Conservation (phyloP, 768 basidiomycete genomes). For the Xanthoconium purpureum region DNA sequence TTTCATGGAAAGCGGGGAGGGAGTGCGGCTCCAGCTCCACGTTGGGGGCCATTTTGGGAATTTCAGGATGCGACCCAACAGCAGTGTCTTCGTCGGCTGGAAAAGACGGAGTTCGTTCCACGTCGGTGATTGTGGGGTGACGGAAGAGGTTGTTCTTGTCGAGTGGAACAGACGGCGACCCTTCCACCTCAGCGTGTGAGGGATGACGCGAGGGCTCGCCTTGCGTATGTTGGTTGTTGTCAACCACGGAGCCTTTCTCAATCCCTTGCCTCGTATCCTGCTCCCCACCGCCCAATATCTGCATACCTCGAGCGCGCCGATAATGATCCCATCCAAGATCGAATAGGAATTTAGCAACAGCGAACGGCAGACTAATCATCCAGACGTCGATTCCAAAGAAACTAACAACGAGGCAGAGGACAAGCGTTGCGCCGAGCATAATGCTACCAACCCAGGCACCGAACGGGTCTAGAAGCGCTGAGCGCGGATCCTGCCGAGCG, state of each 20-base stretch:
- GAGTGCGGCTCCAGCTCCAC: not conserved
- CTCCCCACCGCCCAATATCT: slow-evolving; percentile 10
- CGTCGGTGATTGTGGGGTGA: not conserved
- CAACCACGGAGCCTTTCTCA: not conserved
- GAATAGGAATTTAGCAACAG: slow-evolving; percentile 63
- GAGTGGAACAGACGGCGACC: not conserved
- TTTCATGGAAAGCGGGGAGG: too few species aligned
- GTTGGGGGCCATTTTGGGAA: not conserved
- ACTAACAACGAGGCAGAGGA: slow-evolving; percentile 73
- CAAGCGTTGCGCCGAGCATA: slow-evolving; percentile 63
- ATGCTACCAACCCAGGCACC: slow-evolving; percentile 74
- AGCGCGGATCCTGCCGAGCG: slow-evolving; percentile 46
- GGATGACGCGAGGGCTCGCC: not conserved
- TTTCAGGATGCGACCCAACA: not conserved
- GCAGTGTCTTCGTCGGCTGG: not conserved
- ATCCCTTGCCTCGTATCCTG: not conserved
- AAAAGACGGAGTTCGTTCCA: not conserved
- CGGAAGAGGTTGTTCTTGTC: not conserved
- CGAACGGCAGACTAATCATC: slow-evolving; percentile 83
- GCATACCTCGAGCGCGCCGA: slow-evolving; percentile 31
- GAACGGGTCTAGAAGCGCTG: slow-evolving; percentile 67
- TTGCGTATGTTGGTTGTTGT: not conserved
- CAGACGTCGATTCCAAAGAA: slow-evolving; percentile 79
- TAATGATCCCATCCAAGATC: slow-evolving; percentile 64
- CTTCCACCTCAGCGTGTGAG: not conserved